Evolutionary conservation across 257 asterid species (phyloP), one percentile per base, ranked within the genome.

Genomic region (Linaria vulgaris): DNA sequence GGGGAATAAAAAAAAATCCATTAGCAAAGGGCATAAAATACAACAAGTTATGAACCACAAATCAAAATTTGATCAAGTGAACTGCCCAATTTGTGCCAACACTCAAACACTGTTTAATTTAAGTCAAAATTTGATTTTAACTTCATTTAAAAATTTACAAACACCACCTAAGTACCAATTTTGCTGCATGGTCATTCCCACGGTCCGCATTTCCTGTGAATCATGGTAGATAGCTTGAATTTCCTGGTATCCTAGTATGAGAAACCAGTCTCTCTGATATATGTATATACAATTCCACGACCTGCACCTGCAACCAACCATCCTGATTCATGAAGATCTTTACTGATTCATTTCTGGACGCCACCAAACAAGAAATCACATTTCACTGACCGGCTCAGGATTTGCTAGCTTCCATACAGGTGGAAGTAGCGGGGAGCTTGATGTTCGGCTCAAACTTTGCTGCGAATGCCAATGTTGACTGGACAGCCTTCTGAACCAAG

Each of bases 391-490:
- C 44, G 9, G 56, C 67, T 50, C 44, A 63, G 64, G 63, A 70
- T 53, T 53, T 51, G 59, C 64, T 75, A 70, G 53, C 69, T 62
- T 60, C 68, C 47, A 51, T 11, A 21, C 61, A 71, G 73, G 58
- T 49, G 67, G 58, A 37, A 70, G 31, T 74, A 61, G 54, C 63
- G 49, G 22, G 73, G 68, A 38, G 68, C 63, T 87, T 88, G 61
- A 83, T 78, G 38, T 66, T 74, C 51, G 86, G 69, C 64, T 88
- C 95, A 51, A 91, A 74, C 74, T 85, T 79, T 30, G 85, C 89
- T 21, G 97, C 97, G 61, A 83, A 85, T 23, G 91, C 83, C 63
- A 92, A 67, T 50, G 96, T 79, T 71, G 96, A 79, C 23, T 74
- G 81, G 60, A 89, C 81, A 57, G 94, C 86, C 77, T 77, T 87